Base-by-base conservation (phyloP, 352 stramenopile genomes). In the Globisporangium parvum region DNA sequence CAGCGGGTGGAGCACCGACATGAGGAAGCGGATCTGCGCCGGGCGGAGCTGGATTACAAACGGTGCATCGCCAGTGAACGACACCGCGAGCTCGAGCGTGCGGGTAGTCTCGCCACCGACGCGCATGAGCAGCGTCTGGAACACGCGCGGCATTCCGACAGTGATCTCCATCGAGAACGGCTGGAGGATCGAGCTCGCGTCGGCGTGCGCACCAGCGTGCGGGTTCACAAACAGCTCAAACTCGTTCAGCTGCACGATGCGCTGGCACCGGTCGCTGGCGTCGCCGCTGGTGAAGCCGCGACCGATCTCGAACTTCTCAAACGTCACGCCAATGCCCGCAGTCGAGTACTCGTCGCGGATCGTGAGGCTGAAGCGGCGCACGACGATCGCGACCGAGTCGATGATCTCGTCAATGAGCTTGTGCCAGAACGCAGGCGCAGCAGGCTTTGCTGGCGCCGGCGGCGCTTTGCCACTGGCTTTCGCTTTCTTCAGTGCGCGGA, bases 211-310 rank as follows among this genome's bases (percentile, higher is more conserved):
- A 57, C 63, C 55, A 31, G 66, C 57, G 33, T 70, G 64, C 1
- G 77, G 62, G 60, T 90, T 88, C 51, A 88, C 65, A 39, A 88
- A 78, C 49, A 93, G 69, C 55, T 77, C 68, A 50, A 91, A 89
- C 21, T 91, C 73, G 47, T 71, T 59, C 39, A 93, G 47, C 47
- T 70, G 64, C 28, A 92, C 57, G 14, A 55, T 11, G 35, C 81
- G 77, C 48, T 87, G 78, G 47, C 71, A 67, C 20, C 58, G 50
- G 26, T 70, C 69, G 41, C 51, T 67, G 1, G 54, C 50, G 12
- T 51, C 50, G 31, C 31, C 31, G 23, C 68, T 77, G 24, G 39
- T 6, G 14, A 18, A 12, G 39, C 39, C 39, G 18, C 69, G 66
- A 3, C 75, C 66, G 48, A 93, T 77, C 35, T 82, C 69, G 24